Base-by-base conservation (phyloP, 2,329 filamentous ascomycete species). In the Eurotiales sp. region DNA sequence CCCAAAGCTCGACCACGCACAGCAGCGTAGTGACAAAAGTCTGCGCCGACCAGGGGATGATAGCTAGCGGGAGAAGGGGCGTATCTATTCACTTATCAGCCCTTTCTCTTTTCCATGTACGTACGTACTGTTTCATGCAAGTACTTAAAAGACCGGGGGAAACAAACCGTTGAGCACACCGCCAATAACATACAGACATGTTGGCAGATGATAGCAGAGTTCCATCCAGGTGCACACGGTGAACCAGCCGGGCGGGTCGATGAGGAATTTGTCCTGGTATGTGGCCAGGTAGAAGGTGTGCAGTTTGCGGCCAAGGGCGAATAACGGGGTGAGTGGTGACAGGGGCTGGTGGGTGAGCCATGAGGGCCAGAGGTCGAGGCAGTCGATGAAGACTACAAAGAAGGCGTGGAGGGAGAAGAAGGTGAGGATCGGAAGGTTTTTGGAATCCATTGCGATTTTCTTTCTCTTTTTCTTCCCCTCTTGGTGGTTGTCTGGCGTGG, bases 241-340 rank as follows among this genome's bases (percentile, higher is more conserved):
- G 62, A 87, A 87, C 77, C 81, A 87, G 3, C 72, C 64, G 34
- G 83, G 83, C 2, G 81, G 74, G 7, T 70, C 61, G 29, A 76
- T 72, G 69, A 87, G 86, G 72, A 85, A 85, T 48, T 77, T 79
- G 61, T 87, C 84, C 12, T 76, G 72, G 64, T 85, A 86, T 1
- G 76, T 84, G 1, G 69, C 62, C 54, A 85, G 72, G 65, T 87
- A 86, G 66, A 72, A 86, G 2, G 68, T 60, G 52, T 80, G 78
- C 2, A 87, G 54, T 0, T 64, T 55, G 37, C 64, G 63, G 59
- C 83, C 76, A 61, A 80, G 72, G 0, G 66, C 48, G 12, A 53
- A 53, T 0, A 79, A 79, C 43, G 72, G 74, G 8, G 84, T 57
- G 32, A 66, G 65, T 3, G 68, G 43, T 1, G 84, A 83, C 56